phyloP scores from a whole-genome alignment of 805 yeast genomes.

The Spathaspora sp. region DNA sequence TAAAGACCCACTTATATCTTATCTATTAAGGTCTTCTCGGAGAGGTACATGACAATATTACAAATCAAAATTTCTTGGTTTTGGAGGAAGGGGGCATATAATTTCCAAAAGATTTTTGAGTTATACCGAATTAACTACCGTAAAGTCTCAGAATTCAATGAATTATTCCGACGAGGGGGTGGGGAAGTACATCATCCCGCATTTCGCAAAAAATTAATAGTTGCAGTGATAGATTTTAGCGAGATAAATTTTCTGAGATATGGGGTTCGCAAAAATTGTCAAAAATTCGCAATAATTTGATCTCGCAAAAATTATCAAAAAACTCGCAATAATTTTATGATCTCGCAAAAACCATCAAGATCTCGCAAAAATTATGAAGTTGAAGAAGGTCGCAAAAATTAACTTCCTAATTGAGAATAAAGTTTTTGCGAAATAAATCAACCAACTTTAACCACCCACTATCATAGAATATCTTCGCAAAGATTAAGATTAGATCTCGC shows the following conservation, averaged over 20 bases:
- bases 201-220: no score
- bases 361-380: neutral
- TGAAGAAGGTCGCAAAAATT: conserved; percentile 1
- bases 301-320: neutral
- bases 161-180: neutral
- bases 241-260: no score
- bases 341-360: neutral
- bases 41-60: neutral
- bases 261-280: neutral
- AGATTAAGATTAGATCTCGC: neutral
- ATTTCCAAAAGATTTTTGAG: neutral
- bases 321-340: neutral
- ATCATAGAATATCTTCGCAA: neutral
- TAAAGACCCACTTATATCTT: neutral
- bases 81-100: neutral
- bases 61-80: neutral
- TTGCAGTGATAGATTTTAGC: no score
- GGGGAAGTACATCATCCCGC: neutral
- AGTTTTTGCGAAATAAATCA: neutral
- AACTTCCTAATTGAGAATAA: neutral
- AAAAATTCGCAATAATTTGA: neutral
- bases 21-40: neutral
- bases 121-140: neutral
- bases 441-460: neutral
- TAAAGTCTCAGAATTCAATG: neutral